These are phyloP conservation scores for Fusarium sp. DNA, from an alignment of 2,329 filamentous ascomycete genomes.

Conservation along the genomic window DNA sequence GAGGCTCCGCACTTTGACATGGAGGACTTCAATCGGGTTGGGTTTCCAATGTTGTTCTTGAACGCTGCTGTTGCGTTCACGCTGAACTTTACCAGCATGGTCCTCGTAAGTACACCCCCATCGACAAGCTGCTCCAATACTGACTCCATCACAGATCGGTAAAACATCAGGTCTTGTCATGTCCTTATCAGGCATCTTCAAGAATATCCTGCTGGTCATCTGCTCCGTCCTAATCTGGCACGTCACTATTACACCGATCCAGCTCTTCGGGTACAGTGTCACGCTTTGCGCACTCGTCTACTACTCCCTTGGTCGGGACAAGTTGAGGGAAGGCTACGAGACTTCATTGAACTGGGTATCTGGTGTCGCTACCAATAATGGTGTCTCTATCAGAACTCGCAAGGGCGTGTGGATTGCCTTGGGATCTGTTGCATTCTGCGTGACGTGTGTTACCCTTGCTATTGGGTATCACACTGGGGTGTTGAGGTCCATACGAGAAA, in stretches of 20 bases:
- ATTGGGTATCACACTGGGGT: not conserved
- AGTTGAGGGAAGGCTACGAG: not conserved
- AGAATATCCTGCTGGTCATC: slow-evolving; percentile 3
- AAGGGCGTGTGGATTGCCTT: not conserved
- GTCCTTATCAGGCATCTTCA: slow-evolving; percentile 9
- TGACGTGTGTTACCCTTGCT: not conserved
- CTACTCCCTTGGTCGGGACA: not conserved
- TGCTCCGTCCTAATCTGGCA: slow-evolving; percentile 17
- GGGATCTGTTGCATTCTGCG: not conserved
- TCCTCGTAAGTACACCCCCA: not conserved
- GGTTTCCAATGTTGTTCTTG: not conserved
- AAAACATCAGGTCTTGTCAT: slow-evolving; percentile 18
- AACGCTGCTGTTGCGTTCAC: slow-evolving; percentile 20
- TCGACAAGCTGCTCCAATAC: not conserved
- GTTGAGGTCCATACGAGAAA: not conserved
- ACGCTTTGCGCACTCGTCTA: slow-evolving; percentile 1
- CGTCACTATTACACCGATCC: not conserved
- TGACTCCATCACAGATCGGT: slow-evolving; percentile 2
- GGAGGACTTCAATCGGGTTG: not conserved
- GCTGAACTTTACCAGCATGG: slow-evolving; percentile 16
- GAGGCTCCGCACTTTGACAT: slow-evolving; percentile 9
- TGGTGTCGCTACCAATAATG: rapidly evolving
- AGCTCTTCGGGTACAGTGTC: not conserved
- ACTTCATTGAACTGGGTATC: not conserved
- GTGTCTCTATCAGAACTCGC: rapidly evolving